Evolutionary conservation across 2,329 filamentous ascomycete species (phyloP).

Genomic region (Cladosporium sp.): DNA sequence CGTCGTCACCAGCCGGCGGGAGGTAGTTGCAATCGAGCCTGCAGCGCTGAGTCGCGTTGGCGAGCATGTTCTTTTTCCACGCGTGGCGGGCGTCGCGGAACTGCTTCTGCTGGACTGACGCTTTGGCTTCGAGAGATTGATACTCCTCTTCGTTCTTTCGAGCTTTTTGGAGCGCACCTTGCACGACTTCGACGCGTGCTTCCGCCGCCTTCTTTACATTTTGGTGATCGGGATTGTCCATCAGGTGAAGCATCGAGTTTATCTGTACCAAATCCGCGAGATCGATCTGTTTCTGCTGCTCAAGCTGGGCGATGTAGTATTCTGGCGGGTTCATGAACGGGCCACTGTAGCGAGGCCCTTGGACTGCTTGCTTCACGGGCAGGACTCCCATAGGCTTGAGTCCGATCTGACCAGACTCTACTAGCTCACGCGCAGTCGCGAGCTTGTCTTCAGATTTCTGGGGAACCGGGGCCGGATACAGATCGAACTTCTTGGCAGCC

Average conservation of each 20-base stretch:
- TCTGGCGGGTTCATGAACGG: slow-evolving; percentile 27
- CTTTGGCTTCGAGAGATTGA: neutral
- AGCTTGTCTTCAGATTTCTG: neutral
- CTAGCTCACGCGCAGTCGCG: slow-evolving; percentile 17
- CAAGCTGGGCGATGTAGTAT: neutral
- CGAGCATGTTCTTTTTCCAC: slow-evolving; percentile 3
- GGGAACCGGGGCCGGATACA: slow-evolving; percentile 15
- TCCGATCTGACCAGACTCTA: slow-evolving; percentile 31
- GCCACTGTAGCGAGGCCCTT: slow-evolving; percentile 38
- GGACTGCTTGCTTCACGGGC: slow-evolving; percentile 40
- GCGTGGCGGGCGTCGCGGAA: neutral
- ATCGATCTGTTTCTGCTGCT: neutral
- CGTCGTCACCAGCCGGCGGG: slow-evolving; percentile 30
- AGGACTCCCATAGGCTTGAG: slow-evolving; percentile 35
- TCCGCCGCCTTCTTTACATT: too few relatives aligned
- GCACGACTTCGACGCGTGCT: neutral
- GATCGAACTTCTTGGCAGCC: slow-evolving; percentile 19
- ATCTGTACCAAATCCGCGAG: neutral
- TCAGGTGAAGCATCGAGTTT: too few relatives aligned
- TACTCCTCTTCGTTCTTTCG: neutral
- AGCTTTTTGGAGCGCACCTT: neutral
- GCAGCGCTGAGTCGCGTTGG: slow-evolving; percentile 19
- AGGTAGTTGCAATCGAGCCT: slow-evolving; percentile 25
- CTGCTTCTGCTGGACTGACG: neutral
- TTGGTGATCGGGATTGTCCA: too few relatives aligned